Percentiles rank a stretch among this genome's conserved stretches.
phyloP scores from a whole-genome alignment of 805 yeast species.

The Saccharomycodes ludwigii region DNA sequence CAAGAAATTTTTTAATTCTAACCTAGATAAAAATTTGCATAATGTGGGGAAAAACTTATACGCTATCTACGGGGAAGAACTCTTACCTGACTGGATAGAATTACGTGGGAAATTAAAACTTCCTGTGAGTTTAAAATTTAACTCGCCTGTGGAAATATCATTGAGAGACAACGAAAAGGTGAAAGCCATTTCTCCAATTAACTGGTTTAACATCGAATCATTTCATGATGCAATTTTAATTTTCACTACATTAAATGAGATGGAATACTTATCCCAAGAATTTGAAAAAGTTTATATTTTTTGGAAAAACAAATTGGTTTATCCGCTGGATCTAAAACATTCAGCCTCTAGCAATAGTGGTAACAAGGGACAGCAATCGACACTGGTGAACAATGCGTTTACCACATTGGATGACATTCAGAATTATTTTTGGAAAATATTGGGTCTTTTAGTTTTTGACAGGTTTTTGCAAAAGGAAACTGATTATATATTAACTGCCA shows the following conservation, averaged over 20 bases:
- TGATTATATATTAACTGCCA: conserved; percentile 47
- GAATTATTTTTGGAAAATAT: conserved; percentile 45
- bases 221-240: conserved; percentile 76
- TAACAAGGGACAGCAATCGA: conserved; percentile 8
- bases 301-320: conserved; percentile 57
- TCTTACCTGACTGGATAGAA: conserved; percentile 42
- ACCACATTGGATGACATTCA: conserved; percentile 22
- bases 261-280: conserved; percentile 45
- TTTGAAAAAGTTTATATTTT: conserved; percentile 61
- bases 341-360: conserved; percentile 18
- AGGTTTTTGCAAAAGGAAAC: conserved; percentile 53
- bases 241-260: conserved; percentile 58
- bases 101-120: conserved; percentile 42
- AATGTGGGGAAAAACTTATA: conserved; percentile 28
- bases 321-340: conserved; percentile 44
- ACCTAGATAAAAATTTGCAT: conserved; percentile 47
- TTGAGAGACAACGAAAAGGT: conserved; percentile 48
- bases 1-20: conserved; percentile 49
- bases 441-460: conserved; percentile 73
- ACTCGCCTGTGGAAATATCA: conserved; percentile 76
- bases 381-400: conserved; percentile 14
- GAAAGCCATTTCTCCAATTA: conserved; percentile 21
- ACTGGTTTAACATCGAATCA: conserved; percentile 49
- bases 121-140: conserved; percentile 49
- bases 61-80: conserved; percentile 43